phyloP scores from a whole-genome alignment of 1,284 basidiomycete genomes.

The Apiotrichum gracile region DNA sequence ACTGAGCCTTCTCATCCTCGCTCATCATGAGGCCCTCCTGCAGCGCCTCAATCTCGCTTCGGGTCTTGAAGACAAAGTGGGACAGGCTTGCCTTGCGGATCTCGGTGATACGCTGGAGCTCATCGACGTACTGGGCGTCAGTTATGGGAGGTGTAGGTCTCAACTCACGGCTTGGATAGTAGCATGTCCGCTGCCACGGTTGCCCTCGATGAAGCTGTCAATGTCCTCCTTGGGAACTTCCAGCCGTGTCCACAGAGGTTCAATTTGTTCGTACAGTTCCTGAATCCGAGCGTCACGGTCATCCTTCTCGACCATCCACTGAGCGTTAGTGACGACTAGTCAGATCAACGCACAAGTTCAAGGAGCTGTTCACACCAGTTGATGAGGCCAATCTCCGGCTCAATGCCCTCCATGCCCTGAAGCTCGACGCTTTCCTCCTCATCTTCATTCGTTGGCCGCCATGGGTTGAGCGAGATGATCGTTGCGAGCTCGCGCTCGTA shows the following conservation, averaged over 20 bases:
- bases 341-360: conserved; percentile 26
- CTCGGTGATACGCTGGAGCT: conserved; percentile 83
- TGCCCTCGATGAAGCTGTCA: conserved; percentile 42
- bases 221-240: conserved; percentile 37
- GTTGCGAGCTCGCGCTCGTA: conserved; percentile 27
- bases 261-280: conserved; percentile 41
- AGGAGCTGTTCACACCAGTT: conserved; percentile 33
- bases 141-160: not conserved
- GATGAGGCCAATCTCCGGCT: conserved; percentile 40
- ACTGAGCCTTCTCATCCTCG: conserved; percentile 73
- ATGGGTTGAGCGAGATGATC: conserved; percentile 23
- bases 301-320: conserved; percentile 38
- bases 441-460: conserved; percentile 14
- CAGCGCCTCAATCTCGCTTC: conserved; percentile 70
- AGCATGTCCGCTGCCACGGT: conserved; percentile 39
- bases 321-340: not conserved
- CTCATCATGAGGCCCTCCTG: conserved; percentile 85
- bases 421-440: conserved; percentile 29
- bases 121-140: conserved; percentile 64
- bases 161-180: conserved; percentile 38
- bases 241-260: conserved; percentile 42
- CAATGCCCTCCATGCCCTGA: conserved; percentile 35
- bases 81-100: conserved; percentile 83
- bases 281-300: conserved; percentile 39
- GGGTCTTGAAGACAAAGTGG: conserved; percentile 73